Percentiles rank a stretch among this genome's conserved stretches.
Conservation (phyloP, 2,329 filamentous ascomycete genomes). For the Coleophoma crateriformis region DNA sequence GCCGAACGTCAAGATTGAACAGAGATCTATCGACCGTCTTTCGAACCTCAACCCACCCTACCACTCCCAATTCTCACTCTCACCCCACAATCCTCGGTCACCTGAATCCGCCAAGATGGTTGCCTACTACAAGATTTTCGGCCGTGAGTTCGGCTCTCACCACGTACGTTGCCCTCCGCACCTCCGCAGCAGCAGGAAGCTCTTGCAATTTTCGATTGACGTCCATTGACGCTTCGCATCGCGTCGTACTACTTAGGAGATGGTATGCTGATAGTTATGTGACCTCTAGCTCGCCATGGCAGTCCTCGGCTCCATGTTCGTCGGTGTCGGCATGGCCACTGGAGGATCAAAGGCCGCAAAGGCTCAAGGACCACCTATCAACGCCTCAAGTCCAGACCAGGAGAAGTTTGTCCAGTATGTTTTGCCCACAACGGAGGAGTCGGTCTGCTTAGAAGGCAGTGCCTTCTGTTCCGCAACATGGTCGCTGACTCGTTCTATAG, state of each 20-base stretch:
- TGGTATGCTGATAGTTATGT: conserved; percentile 10
- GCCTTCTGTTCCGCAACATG: not conserved
- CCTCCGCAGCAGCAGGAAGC: conserved; percentile 2
- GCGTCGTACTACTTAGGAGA: not conserved
- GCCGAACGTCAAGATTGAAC: conserved; percentile 9
- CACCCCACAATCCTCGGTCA: conserved; percentile 2
- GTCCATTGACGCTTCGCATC: too few relatives aligned
- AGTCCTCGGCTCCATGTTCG: conserved; percentile 18
- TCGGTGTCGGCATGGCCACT: conserved; percentile 10
- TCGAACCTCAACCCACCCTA: conserved; percentile 14
- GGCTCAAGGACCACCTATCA: conserved; percentile 25
- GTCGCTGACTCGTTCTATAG: not conserved
- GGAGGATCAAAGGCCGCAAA: conserved; percentile 21
- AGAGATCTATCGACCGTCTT: conserved; percentile 11
- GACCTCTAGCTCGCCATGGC: conserved; percentile 24
- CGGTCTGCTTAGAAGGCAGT: too few relatives aligned
- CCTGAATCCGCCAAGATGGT: conserved; percentile 23
- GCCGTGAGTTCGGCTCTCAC: conserved; percentile 28
- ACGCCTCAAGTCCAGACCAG: conserved; percentile 27
- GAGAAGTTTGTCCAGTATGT: conserved; percentile 30
- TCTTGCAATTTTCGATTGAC: conserved; percentile 1
- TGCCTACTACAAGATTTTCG: conserved; percentile 24
- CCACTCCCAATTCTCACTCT: conserved; percentile 4
- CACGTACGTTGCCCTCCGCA: conserved; percentile 18
- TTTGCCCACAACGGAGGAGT: not conserved